Evolutionary conservation across 345 rosid genomes (phyloP).

Genomic region (Eucalyptus lansdowneana): DNA sequence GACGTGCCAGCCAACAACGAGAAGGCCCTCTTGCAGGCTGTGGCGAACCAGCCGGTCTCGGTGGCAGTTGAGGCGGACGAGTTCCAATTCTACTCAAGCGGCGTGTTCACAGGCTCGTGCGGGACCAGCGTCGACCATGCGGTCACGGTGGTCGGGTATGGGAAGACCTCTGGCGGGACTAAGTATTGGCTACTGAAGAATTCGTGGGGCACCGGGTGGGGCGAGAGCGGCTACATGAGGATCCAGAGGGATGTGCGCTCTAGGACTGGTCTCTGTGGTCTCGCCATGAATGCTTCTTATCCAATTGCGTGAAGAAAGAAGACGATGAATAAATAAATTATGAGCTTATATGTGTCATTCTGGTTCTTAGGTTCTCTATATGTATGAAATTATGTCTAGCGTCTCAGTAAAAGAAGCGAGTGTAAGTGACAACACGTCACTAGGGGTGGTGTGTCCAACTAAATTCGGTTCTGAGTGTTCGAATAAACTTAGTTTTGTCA

Average conservation of each 20-base stretch:
- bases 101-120: slow-evolving; percentile 29
- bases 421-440: neutral
- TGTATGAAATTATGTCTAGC: neutral
- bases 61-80: slow-evolving; percentile 11
- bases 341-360: neutral
- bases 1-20: slow-evolving; percentile 29
- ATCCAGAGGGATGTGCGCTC: slow-evolving; percentile 15
- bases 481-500: neutral
- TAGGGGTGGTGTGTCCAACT: neutral
- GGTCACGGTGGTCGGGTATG: slow-evolving; percentile 43
- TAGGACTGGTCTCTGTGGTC: slow-evolving; percentile 39
- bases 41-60: slow-evolving; percentile 34
- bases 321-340: neutral
- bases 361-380: neutral
- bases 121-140: slow-evolving; percentile 23
- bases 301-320: neutral
- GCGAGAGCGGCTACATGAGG: slow-evolving; percentile 19
- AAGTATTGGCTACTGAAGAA: neutral
- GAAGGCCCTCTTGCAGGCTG: slow-evolving; percentile 30
- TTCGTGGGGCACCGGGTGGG: neutral
- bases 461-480: neutral
- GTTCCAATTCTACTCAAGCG: slow-evolving; percentile 22
- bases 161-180: slow-evolving; percentile 15
- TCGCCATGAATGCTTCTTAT: slow-evolving; percentile 1
- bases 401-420: neutral